Conservation (phyloP, 2,329 filamentous ascomycete species). For the Exophiala spinifera region DNA sequence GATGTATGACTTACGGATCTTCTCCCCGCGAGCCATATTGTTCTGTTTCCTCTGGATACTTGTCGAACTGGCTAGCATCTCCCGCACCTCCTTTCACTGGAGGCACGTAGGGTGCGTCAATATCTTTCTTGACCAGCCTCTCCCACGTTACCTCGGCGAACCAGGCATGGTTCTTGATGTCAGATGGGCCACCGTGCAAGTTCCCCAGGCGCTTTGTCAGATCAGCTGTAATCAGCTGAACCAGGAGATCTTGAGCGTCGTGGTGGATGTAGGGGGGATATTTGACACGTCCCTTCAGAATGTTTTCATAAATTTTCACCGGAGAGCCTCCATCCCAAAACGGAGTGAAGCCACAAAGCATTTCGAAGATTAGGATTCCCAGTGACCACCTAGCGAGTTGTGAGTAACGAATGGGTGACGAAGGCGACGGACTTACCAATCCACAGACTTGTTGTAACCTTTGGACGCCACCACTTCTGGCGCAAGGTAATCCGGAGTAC, state of each 20-base stretch:
- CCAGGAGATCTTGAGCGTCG: conserved; percentile 88
- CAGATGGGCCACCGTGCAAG: conserved; percentile 81
- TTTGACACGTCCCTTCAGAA: conserved; percentile 90
- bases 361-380: conserved; percentile 97
- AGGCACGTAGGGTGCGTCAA: conserved; percentile 95
- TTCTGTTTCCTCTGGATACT: conserved; percentile 95
- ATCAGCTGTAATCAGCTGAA: conserved; percentile 89
- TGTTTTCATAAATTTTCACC: conserved; percentile 99
- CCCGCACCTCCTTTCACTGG: conserved; percentile 91
- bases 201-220: conserved; percentile 94
- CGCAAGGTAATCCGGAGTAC: conserved; percentile 94
- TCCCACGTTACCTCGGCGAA: conserved; percentile 99
- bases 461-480: conserved; percentile 99
- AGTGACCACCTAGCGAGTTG: conserved; percentile 77
- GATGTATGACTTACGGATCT: conserved; percentile 70
- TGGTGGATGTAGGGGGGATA: conserved; percentile 94
- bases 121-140: conserved; percentile 87
- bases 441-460: conserved; percentile 98
- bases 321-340: conserved; percentile 98
- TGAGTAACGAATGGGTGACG: conserved; percentile 12
- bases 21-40: conserved; percentile 75
- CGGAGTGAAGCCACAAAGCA: conserved; percentile 97
- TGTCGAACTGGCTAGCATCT: conserved; percentile 95
- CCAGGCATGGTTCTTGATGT: conserved; percentile 95
- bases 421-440: conserved; percentile 68